phyloP scores from a whole-genome alignment of 2,329 filamentous ascomycete genomes.

The Talaromyces sp. region DNA sequence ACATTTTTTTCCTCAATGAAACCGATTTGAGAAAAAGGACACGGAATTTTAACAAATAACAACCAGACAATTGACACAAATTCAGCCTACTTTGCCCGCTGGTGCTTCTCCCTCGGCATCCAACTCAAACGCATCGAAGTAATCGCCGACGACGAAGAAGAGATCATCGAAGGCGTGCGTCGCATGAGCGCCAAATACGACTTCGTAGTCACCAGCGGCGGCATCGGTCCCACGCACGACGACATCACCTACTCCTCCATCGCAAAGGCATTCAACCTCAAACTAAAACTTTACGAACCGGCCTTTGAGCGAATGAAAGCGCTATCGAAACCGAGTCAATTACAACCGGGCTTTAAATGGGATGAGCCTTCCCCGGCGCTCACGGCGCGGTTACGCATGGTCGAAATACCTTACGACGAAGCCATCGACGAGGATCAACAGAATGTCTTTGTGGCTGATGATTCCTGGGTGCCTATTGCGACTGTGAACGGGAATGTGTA shows the following conservation, averaged over 20 bases:
- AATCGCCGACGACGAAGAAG: conserved; percentile 83
- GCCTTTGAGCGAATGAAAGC: conserved; percentile 78
- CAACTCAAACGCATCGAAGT: conserved; percentile 83
- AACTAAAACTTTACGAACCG: conserved; percentile 69
- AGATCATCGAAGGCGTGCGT: conserved; percentile 80
- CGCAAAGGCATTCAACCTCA: conserved; percentile 77
- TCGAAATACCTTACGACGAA: conserved; percentile 73
- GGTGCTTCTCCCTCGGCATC: conserved; percentile 60
- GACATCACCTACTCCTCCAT: conserved; percentile 97
- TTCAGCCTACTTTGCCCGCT: conserved; percentile 60
- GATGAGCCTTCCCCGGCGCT: conserved; percentile 71
- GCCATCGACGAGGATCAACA: conserved; percentile 62
- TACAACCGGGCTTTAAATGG: conserved; percentile 75
- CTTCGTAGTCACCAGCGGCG: conserved; percentile 90
- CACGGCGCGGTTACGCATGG: conserved; percentile 84
- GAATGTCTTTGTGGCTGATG: conserved; percentile 70
- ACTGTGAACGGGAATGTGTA: conserved; percentile 91
- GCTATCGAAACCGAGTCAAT: conserved; percentile 67
- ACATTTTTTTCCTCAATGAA: neutral
- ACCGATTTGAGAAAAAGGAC: too few species aligned
- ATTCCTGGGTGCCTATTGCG: conserved; percentile 84
- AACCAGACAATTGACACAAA: conserved; percentile 62
- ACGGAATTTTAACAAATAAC: neutral
- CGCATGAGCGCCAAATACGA: conserved; percentile 89
- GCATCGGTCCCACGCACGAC: conserved; percentile 97